Conservation (phyloP, 495 filamentous ascomycete genomes). For the Tuber umbilicatum region DNA sequence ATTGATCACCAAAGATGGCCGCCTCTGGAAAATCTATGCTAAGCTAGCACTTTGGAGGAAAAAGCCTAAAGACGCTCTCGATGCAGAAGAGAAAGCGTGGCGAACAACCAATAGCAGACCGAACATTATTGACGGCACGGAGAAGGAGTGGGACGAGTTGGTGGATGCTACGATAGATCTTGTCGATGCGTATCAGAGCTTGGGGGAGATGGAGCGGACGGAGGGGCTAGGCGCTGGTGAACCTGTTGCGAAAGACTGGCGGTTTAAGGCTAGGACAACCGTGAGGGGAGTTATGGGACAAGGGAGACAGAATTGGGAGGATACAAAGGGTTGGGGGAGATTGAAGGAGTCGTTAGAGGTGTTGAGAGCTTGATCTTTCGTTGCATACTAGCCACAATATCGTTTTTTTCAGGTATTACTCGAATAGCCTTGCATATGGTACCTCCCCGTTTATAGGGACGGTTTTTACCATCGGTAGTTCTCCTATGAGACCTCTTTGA, state of each 20-base stretch:
- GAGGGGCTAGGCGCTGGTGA: slow-evolving; percentile 46
- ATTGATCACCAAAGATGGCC: slow-evolving; percentile 69
- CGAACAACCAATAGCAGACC: slow-evolving; percentile 54
- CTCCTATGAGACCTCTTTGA: background rate
- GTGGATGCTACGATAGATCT: slow-evolving; percentile 60
- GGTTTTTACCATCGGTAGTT: background rate
- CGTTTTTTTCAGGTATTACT: background rate
- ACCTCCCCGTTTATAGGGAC: background rate
- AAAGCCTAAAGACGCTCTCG: slow-evolving; percentile 63
- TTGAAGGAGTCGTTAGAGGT: slow-evolving; percentile 57
- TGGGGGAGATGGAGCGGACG: slow-evolving; percentile 50
- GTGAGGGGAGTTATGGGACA: slow-evolving; percentile 73
- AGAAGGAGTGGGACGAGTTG: slow-evolving; percentile 53
- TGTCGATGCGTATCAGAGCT: slow-evolving; percentile 60
- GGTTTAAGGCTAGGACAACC: slow-evolving; percentile 77
- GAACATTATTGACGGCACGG: slow-evolving; percentile 48
- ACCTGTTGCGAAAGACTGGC: slow-evolving; percentile 63
- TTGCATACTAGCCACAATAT: background rate
- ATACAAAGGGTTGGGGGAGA: slow-evolving; percentile 59
- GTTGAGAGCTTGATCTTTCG: slow-evolving; percentile 46
- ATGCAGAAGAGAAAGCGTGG: slow-evolving; percentile 85
- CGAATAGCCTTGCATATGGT: background rate
- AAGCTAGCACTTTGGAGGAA: slow-evolving; percentile 63
- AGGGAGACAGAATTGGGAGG: slow-evolving; percentile 79
- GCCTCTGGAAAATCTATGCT: slow-evolving; percentile 67